Evolutionary conservation across 345 rosid species (phyloP), one percentile per base, ranked within the genome.

Genomic region (Microcos paniculata): DNA sequence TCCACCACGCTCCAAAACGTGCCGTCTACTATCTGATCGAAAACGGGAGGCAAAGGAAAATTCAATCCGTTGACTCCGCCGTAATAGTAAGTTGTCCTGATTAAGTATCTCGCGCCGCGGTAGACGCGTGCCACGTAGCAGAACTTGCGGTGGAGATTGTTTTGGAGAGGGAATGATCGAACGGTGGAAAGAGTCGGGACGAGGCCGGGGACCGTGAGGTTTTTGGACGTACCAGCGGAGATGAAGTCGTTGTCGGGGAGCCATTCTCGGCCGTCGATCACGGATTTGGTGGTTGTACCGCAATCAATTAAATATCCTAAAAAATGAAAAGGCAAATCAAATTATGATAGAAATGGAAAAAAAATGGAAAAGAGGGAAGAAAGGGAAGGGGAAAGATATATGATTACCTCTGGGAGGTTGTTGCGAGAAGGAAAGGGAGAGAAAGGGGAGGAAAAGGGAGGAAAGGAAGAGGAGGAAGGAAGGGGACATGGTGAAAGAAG

Each of bases 1-100:
- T 93, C 89, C 64, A 89, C 98, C 77, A 84, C 70, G 42, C 92
- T 76, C 98, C 99, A 93, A 0, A 86, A 42, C 3, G 97, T 91
- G 2, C 99, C 99, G 76, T 95, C 99, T 63, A 95, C 88, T 31
- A 91, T 90, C 87, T 95, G 97, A 78, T 95, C 97, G 49, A 95
- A 95, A 4, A 93, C 94, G 40, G 98, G 97, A 52, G 97, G 98
- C 16, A 78, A 75, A 72, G 65, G 24, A 46, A 73, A 75, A 56
- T 19, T 79, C 11, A 62, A 68, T 12, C 92, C 92, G 87, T 90
- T 93, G 77, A 91, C 82, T 72, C 90, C 94, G 8, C 99, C 98
- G 79, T 95, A 95, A 84, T 78, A 91, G 81, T 91, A 96, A 10
- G 93, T 88, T 2, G 93, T 84, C 76, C 96, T 76, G 79, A 93